Evolutionary conservation across 1,284 basidiomycete species (phyloP), one percentile per base, ranked within the genome.

Genomic region (Stereum hirsutum): DNA sequence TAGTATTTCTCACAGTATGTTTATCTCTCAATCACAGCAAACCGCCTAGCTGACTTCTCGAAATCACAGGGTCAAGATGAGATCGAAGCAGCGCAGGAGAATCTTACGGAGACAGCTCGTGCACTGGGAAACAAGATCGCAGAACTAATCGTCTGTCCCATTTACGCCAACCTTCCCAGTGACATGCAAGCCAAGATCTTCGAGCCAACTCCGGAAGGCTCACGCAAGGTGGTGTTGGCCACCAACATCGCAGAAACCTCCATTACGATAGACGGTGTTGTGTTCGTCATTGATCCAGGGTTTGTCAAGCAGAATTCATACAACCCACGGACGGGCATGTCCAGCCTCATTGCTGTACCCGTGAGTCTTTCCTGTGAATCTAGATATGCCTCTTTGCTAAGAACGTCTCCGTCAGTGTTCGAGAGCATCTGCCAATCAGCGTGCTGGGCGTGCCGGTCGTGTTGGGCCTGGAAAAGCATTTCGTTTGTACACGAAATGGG

Each of bases 121-220:
- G 88, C 95, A 0, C 69, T 99, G 0, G 95, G 95, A 17, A 96
- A 97, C 68, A 97, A 97, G 66, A 88, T 99, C 33, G 78, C 82
- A 6, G 96, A 99, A 57, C 74, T 99, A 42, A 84, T 99, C 45
- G 78, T 99, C 42, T 97, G 93, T 57, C 96, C 96, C 0, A 98
- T 99, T 52, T 99, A 99, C 58, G 94, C 96, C 49, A 98, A 97
- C 59, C 66, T 99, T 26, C 96, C 96, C 1, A 94, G 89, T 52
- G 96, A 99, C 49, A 93, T 98, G 93, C 96, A 99, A 62, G 89
- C 93, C 27, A 97, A 97, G 67, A 99, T 99, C 50, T 99, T 99
- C 62, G 96, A 99, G 62, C 94, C 95, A 1, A 99, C 96, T 6
- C 95, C 96, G 0, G 87, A 90, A 46, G 93, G 93, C 8, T 90